Percentiles rank a stretch among this genome's conserved stretches.
Evolutionary conservation across 2,329 filamentous ascomycete species (phyloP).

Genomic region (Rhexocercosporidium sp.): DNA sequence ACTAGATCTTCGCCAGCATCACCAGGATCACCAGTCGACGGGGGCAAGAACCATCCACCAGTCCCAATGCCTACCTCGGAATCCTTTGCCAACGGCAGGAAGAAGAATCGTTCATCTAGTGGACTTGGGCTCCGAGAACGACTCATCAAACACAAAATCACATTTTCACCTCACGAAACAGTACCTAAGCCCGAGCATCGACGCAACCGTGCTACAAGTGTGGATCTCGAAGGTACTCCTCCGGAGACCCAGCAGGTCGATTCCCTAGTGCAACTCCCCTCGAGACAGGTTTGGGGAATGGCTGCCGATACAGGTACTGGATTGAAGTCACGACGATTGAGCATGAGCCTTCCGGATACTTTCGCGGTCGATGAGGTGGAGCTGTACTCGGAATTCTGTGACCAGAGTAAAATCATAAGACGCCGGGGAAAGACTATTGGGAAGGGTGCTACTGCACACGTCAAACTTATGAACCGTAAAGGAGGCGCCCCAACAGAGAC

Average conservation of each 20-base stretch:
- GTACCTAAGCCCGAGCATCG: constrained; percentile 22
- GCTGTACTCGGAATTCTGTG: constrained; percentile 72
- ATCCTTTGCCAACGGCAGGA: constrained; percentile 46
- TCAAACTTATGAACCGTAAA: constrained; percentile 79
- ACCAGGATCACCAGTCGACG: constrained; percentile 47
- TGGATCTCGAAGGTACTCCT: constrained; percentile 32
- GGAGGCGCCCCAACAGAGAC: constrained; percentile 65
- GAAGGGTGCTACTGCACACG: constrained; percentile 82
- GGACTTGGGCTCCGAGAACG: constrained; percentile 36
- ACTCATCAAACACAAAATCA: constrained; percentile 30
- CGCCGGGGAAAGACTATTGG: constrained; percentile 77
- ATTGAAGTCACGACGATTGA: constrained; percentile 79
- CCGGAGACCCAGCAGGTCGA: constrained; percentile 37
- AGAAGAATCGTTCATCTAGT: constrained; percentile 51
- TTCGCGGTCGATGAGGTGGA: constrained; percentile 73
- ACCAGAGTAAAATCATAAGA: constrained; percentile 71
- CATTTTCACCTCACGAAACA: constrained; percentile 26
- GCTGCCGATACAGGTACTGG: constrained; percentile 74
- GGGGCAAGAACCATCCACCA: constrained; percentile 36
- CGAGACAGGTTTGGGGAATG: constrained; percentile 59
- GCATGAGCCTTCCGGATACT: constrained; percentile 74
- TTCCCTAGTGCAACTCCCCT: constrained; percentile 31
- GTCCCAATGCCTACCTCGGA: neutral
- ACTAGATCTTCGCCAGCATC: constrained; percentile 47
- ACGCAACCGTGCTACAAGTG: constrained; percentile 33